Evolutionary conservation across 306 rosid species (phyloP).

Genomic region (Sophora flavescens): DNA sequence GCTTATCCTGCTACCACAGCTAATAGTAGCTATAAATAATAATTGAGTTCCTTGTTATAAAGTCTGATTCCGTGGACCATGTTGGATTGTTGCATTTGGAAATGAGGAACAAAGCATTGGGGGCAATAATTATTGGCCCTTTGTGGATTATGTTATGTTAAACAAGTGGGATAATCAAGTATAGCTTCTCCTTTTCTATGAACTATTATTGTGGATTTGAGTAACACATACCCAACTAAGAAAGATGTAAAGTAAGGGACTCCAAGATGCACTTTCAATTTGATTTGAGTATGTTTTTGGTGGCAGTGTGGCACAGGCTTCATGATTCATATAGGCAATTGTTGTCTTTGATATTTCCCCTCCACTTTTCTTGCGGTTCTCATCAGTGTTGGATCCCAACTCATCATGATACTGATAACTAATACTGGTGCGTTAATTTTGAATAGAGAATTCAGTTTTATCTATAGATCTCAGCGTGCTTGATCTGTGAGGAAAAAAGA

Average conservation of each 20-base stretch:
- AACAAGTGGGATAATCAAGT: background rate
- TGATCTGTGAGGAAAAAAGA: background rate
- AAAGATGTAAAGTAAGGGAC: background rate
- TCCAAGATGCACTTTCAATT: background rate
- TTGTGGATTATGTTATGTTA: background rate
- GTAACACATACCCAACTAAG: background rate
- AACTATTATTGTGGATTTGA: slow-evolving; percentile 1
- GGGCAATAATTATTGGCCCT: background rate
- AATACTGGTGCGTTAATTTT: background rate
- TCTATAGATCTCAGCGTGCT: background rate
- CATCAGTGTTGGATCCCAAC: background rate
- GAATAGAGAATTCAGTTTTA: background rate
- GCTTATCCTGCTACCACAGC: background rate
- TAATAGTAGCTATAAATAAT: too few relatives aligned
- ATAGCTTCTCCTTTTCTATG: background rate
- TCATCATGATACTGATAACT: background rate
- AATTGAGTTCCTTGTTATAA: background rate
- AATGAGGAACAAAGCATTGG: background rate
- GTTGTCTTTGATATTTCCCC: background rate
- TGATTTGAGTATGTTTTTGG: slow-evolving; percentile 9
- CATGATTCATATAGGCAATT: background rate
- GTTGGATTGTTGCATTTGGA: background rate
- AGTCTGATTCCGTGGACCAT: background rate
- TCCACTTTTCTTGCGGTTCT: background rate
- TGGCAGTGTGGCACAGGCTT: background rate